A percentile compares a stretch with the other conserved stretches of the same genome.
Evolutionary conservation across 2,329 filamentous ascomycete species (phyloP).

Genomic region (Emmonsia crescens): DNA sequence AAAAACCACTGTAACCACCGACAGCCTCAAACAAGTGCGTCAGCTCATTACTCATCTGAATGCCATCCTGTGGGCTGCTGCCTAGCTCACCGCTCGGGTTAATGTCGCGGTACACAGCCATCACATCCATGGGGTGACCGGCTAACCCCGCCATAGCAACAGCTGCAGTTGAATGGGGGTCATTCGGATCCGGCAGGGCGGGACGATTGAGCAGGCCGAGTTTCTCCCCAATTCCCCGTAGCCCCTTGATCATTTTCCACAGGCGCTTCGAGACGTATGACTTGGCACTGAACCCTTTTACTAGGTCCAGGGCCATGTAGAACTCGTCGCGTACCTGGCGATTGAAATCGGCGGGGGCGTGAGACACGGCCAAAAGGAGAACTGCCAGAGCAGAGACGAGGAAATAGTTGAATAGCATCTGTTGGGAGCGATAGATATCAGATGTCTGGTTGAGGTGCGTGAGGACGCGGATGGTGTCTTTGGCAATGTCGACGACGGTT

Average conservation of each 20-base stretch:
- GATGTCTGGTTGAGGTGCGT: slow-evolving; percentile 51
- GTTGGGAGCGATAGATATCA: slow-evolving; percentile 53
- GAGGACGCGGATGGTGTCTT: slow-evolving; percentile 53
- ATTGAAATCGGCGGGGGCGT: slow-evolving; percentile 52
- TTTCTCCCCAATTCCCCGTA: slow-evolving; percentile 53
- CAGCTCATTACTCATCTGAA: slow-evolving; percentile 51
- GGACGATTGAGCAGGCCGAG: slow-evolving; percentile 42
- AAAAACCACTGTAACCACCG: slow-evolving; percentile 40
- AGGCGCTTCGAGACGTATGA: slow-evolving; percentile 51
- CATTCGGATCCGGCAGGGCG: slow-evolving; percentile 33
- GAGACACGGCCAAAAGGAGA: slow-evolving; percentile 53
- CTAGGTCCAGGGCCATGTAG: slow-evolving; percentile 54
- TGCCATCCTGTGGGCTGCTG: slow-evolving; percentile 46
- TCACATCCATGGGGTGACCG: slow-evolving; percentile 49
- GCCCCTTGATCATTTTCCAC: slow-evolving; percentile 53
- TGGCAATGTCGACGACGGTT: slow-evolving; percentile 54
- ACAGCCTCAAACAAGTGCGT: slow-evolving; percentile 55
- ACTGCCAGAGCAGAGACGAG: slow-evolving; percentile 53
- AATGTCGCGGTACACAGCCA: slow-evolving; percentile 38
- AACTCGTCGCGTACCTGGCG: slow-evolving; percentile 54
- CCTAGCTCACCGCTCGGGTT: slow-evolving; percentile 30
- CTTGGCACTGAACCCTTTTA: slow-evolving; percentile 51
- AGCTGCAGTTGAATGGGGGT: slow-evolving; percentile 51
- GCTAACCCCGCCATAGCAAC: slow-evolving; percentile 57
- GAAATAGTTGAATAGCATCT: slow-evolving; percentile 58